Conservation (phyloP, 352 stramenopile genomes). For the Globisporangium orthogonon region DNA sequence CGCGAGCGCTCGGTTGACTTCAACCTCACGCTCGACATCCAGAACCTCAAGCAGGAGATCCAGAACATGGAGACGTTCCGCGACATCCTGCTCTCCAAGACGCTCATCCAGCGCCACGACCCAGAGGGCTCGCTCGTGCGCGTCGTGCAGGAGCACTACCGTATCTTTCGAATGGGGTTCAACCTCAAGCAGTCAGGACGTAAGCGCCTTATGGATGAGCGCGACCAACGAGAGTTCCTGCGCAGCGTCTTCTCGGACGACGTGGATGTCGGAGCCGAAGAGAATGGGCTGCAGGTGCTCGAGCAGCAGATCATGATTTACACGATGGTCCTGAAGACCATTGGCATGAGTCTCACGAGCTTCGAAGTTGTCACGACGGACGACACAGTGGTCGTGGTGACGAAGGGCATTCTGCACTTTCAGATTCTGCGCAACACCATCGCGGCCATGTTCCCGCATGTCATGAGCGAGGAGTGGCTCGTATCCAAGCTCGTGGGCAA, state of each 20-base stretch:
- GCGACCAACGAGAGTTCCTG: slow-evolving; percentile 28
- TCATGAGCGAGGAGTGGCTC: slow-evolving; percentile 31
- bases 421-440: slow-evolving; percentile 43
- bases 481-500: slow-evolving; percentile 31
- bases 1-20: slow-evolving; percentile 23
- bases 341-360: slow-evolving; percentile 19
- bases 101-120: slow-evolving; percentile 16
- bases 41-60: slow-evolving; percentile 34
- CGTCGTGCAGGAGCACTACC: slow-evolving; percentile 20
- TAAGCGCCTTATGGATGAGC: slow-evolving; percentile 15
- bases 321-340: slow-evolving; percentile 33
- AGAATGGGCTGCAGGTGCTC: slow-evolving; percentile 28
- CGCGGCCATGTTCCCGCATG: slow-evolving; percentile 34
- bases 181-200: slow-evolving; percentile 5
- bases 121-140: slow-evolving; percentile 22
- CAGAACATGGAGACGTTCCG: slow-evolving; percentile 18
- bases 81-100: slow-evolving; percentile 22
- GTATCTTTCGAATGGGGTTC: slow-evolving; percentile 20
- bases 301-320: slow-evolving; percentile 38
- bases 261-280: slow-evolving; percentile 26
- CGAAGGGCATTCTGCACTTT: slow-evolving; percentile 24
- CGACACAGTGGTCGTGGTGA: slow-evolving; percentile 27
- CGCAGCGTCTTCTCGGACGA: slow-evolving; percentile 27
- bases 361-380: slow-evolving; percentile 29
- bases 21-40: slow-evolving; percentile 31